Percentiles rank a stretch among this genome's conserved stretches.
Evolutionary conservation across 106 monocot genomes (phyloP).

Genomic region (Dioscorea dumetorum): DNA sequence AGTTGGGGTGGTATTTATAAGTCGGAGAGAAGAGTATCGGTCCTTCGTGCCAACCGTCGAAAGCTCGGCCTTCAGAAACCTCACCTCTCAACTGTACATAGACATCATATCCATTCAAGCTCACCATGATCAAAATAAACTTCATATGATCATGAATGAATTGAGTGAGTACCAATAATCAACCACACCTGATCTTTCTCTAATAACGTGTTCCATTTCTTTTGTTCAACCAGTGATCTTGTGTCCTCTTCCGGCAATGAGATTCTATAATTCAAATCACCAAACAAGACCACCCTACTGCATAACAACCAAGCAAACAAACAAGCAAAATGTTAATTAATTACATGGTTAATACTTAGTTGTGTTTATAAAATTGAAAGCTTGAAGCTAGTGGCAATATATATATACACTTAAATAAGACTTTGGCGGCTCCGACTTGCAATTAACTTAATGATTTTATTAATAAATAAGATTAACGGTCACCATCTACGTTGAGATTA

Average conservation of each 20-base stretch:
- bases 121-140: too few relatives aligned
- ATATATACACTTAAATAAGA: neutral
- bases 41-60: conserved; percentile 78
- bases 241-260: conserved; percentile 16
- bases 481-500: neutral
- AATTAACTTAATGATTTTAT: neutral
- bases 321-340: too few relatives aligned
- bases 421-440: neutral
- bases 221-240: conserved; percentile 11
- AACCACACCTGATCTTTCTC: conserved; percentile 34
- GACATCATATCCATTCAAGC: neutral
- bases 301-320: neutral
- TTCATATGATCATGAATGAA: neutral
- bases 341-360: too few relatives aligned
- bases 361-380: too few relatives aligned
- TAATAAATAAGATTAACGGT: neutral
- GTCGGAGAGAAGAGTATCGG: conserved; percentile 71
- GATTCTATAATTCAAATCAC: conserved; percentile 43
- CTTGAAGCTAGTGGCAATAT: neutral
- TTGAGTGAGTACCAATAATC: neutral
- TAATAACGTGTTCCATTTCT: conserved; percentile 27
- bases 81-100: conserved; percentile 21
- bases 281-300: conserved; percentile 24
- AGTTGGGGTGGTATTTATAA: conserved; percentile 76
- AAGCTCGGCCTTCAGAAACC: conserved; percentile 29